These are phyloP conservation scores for Candida nemodendra DNA, from an alignment of 805 yeast genomes.

Conservation along the genomic window DNA sequence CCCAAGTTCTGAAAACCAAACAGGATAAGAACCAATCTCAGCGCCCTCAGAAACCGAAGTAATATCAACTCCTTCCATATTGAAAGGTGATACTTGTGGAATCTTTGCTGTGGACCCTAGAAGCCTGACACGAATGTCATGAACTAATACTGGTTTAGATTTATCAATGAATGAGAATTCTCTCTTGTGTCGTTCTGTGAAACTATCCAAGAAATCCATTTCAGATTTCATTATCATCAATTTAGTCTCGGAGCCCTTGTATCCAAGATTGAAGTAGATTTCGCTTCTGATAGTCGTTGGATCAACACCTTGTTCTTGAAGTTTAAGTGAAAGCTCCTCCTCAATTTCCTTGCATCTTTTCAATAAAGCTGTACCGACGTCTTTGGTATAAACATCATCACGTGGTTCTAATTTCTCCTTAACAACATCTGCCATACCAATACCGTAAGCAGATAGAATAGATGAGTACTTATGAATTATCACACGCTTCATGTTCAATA, in stretches of 20 bases:
- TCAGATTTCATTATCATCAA: conserved; percentile 51
- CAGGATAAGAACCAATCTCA: conserved; percentile 43
- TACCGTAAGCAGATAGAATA: conserved; percentile 43
- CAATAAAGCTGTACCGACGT: conserved; percentile 11
- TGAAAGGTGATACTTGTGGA: conserved; percentile 13
- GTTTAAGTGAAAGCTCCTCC: conserved; percentile 19
- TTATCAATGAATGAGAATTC: conserved; percentile 67
- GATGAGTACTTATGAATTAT: conserved; percentile 47
- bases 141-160: conserved; percentile 57
- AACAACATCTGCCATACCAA: conserved; percentile 37
- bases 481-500: conserved; percentile 40
- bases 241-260: conserved; percentile 78
- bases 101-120: conserved; percentile 64
- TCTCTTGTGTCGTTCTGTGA: conserved; percentile 52
- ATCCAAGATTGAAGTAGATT: conserved; percentile 66
- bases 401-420: conserved; percentile 31
- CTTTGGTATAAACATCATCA: conserved; percentile 14
- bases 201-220: conserved; percentile 41
- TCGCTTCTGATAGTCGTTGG: conserved; percentile 9
- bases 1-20: conserved; percentile 69
- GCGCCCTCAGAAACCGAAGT: conserved; percentile 77
- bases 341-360: conserved; percentile 20
- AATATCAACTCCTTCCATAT: conserved; percentile 51
- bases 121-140: conserved; percentile 60
- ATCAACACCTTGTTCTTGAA: conserved; percentile 31